Base-by-base conservation (phyloP, 805 yeast species). In the Candida piceae region DNA sequence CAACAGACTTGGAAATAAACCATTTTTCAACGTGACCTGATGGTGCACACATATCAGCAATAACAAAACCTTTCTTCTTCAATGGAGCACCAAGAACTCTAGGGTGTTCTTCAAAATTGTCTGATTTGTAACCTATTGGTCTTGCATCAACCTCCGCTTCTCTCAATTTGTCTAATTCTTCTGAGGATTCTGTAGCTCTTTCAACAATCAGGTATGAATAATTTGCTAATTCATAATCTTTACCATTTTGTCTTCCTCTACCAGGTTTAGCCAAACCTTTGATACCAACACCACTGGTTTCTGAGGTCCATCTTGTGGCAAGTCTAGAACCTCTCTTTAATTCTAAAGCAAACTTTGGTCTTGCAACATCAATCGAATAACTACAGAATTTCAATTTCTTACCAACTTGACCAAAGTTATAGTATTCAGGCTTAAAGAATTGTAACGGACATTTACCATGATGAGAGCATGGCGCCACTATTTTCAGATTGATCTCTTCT, bases 381-480 rank as follows among this genome's bases (percentile, higher is more conserved):
- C 82, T 75, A 55, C 97, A 87, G 69, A 88, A 86, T 38, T 73
- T 74, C 35, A 84, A 64, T 40, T 77, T 70, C 44, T 71, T 72
- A 29, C 85, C 86, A 17, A 72, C 58, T 23, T 69, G 67, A 12
- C 66, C 62, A 30, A 67, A 70, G 27, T 67, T 66, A 53, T 80
- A 84, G 50, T 71, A 76, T 24, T 74, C 74, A 2, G 94, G 85
- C 34, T 82, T 82, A 11, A 82, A 80, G 22, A 78, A 69, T 58
- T 89, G 97, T 37, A 90, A 63, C 0, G 97, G 97, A 52, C 97
- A 89, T 46, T 67, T 72, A 10, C 80, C 75, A 50, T 87, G 96
- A 56, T 93, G 97, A 1, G 90, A 62, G 54, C 97, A 93, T 3
- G 98, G 98, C 0, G 96, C 96, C 15, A 90, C 54, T 7, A 90